These are phyloP conservation scores for Achlya hypogyna DNA, from an alignment of 352 stramenopile species.

Conservation along the genomic window DNA sequence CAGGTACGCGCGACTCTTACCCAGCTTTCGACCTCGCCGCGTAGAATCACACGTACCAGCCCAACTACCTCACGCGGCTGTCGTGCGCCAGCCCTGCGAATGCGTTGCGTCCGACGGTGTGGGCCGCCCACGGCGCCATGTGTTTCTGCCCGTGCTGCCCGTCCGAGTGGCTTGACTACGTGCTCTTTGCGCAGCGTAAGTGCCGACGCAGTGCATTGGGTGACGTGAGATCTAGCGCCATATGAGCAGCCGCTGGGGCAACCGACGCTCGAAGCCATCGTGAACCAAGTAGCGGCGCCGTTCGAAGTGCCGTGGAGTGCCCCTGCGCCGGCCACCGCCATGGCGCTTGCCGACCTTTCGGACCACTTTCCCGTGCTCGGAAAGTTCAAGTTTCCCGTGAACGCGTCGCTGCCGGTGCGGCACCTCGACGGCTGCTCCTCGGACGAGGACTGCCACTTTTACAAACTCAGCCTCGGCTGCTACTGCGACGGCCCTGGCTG, in stretches of 20 bases:
- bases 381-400: slow-evolving; percentile 56
- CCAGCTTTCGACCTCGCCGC: neutral
- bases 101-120: neutral
- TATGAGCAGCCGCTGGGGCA: slow-evolving; percentile 53
- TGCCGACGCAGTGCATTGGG: neutral
- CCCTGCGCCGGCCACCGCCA: slow-evolving; percentile 37
- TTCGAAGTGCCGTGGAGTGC: slow-evolving; percentile 64
- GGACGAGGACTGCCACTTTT: slow-evolving; percentile 60
- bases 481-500: slow-evolving; percentile 58
- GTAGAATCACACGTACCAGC: slow-evolving; percentile 42
- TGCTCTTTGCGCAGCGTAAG: slow-evolving; percentile 58
- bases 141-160: slow-evolving; percentile 77
- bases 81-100: neutral
- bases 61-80: neutral
- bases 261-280: slow-evolving; percentile 46
- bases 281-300: slow-evolving; percentile 36
- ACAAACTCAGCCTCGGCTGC: slow-evolving; percentile 55
- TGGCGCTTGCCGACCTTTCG: slow-evolving; percentile 56
- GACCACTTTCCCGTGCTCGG: slow-evolving; percentile 72
- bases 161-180: slow-evolving; percentile 77
- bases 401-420: slow-evolving; percentile 42
- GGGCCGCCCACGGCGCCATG: slow-evolving; percentile 29
- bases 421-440: slow-evolving; percentile 71
- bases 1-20: slow-evolving; percentile 26
- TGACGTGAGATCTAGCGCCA: slow-evolving; percentile 26